Conservation (phyloP, 352 stramenopile species). For the Thalassiosira livingstoniorum region DNA sequence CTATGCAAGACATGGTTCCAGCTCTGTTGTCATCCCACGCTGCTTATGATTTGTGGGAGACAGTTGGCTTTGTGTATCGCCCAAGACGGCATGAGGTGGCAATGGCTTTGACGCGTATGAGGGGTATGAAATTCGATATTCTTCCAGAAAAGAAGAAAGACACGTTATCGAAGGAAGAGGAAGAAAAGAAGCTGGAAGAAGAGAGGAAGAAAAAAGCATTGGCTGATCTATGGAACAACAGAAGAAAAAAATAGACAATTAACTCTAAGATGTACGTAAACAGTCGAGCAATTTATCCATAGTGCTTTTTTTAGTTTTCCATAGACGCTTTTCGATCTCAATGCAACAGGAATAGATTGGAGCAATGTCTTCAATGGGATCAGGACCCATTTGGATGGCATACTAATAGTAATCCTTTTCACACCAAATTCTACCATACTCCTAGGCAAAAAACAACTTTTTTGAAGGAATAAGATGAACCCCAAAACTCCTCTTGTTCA, state of each 20-base stretch:
- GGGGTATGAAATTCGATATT: constrained; percentile 76
- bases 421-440: no score
- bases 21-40: constrained; percentile 40
- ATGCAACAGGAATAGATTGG: no score
- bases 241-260: constrained; percentile 56
- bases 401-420: no score
- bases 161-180: constrained; percentile 31
- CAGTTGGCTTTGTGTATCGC: constrained; percentile 64
- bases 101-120: constrained; percentile 75
- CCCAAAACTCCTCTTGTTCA: no score
- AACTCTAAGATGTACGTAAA: constrained; percentile 62
- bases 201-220: constrained; percentile 40
- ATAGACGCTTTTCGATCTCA: no score
- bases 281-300: no score
- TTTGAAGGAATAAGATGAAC: no score
- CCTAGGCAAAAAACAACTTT: no score
- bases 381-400: no score
- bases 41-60: constrained; percentile 60
- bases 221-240: constrained; percentile 35
- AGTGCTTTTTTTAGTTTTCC: no score
- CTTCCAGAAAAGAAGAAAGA: constrained; percentile 65
- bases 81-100: constrained; percentile 76
- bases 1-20: not conserved
- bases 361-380: no score
- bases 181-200: constrained; percentile 49